Percentiles rank a stretch among this genome's conserved stretches.
Evolutionary conservation across 116 monocot species (phyloP).

Genomic region (Thalassia testudinum): DNA sequence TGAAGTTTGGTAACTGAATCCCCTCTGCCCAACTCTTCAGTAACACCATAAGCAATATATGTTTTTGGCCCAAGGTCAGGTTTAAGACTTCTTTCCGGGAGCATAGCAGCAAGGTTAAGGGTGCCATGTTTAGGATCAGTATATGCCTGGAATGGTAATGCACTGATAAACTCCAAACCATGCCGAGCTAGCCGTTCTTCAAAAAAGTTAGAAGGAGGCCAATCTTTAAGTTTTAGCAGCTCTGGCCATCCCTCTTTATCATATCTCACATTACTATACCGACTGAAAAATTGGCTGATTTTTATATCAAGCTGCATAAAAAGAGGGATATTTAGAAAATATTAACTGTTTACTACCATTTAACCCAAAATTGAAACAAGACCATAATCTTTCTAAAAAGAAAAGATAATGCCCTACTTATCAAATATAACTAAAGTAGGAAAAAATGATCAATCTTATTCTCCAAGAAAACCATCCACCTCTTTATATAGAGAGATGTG

Average conservation of each 20-base stretch:
- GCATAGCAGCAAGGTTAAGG: constrained; percentile 54
- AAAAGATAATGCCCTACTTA: not conserved
- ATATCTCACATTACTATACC: constrained; percentile 42
- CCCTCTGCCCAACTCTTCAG: constrained; percentile 52
- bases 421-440: not conserved
- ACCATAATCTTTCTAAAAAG: too few relatives aligned
- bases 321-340: not conserved
- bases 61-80: constrained; percentile 90
- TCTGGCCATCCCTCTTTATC: constrained; percentile 49
- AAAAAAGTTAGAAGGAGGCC: constrained; percentile 68
- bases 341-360: too few relatives aligned
- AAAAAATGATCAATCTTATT: too few relatives aligned
- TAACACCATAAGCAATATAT: constrained; percentile 75
- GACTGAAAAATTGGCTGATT: constrained; percentile 59
- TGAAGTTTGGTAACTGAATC: constrained; percentile 93
- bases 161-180: constrained; percentile 56
- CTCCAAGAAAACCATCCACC: too few relatives aligned
- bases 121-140: constrained; percentile 52
- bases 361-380: too few relatives aligned
- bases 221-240: constrained; percentile 88
- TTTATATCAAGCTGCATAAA: constrained; percentile 48
- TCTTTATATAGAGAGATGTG: too few relatives aligned
- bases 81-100: constrained; percentile 40
- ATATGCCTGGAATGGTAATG: constrained; percentile 73
- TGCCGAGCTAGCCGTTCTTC: constrained; percentile 69